Percentiles rank a stretch among this genome's conserved stretches.
phyloP scores from a whole-genome alignment of 257 asterid species.

The Scutellaria minor region DNA sequence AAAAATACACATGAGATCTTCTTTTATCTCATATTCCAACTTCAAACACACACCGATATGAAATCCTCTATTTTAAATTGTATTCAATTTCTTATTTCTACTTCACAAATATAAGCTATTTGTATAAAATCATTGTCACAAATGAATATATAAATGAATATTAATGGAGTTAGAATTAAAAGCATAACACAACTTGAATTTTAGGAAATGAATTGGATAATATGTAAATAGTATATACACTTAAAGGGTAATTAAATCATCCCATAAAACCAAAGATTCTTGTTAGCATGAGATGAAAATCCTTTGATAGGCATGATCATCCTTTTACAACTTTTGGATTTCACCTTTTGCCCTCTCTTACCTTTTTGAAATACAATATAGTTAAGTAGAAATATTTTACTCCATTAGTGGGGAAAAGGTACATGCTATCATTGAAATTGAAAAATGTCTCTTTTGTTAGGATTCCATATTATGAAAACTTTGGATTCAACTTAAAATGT shows the following conservation, averaged over 20 bases:
- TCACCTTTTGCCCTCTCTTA: constrained; percentile 37
- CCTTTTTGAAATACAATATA: constrained; percentile 26
- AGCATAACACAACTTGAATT: too few species aligned
- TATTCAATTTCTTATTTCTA: too few species aligned
- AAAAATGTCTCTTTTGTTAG: constrained; percentile 40
- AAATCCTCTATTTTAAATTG: background rate
- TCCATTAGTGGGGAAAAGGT: constrained; percentile 41
- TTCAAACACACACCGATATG: background rate
- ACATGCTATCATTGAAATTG: constrained; percentile 41
- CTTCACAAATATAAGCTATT: too few species aligned
- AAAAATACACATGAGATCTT: too few species aligned
- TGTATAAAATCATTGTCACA: too few species aligned
- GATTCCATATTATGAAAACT: constrained; percentile 40
- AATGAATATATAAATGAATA: too few species aligned
- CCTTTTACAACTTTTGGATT: constrained; percentile 42
- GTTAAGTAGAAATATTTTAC: constrained; percentile 34
- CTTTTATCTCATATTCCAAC: too few species aligned
- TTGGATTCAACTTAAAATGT: constrained; percentile 49
- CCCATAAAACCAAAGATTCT: constrained; percentile 31
- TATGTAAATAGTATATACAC: constrained; percentile 27
- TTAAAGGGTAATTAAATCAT: constrained; percentile 16
- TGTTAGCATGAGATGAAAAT: constrained; percentile 29
- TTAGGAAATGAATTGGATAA: background rate
- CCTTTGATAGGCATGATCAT: constrained; percentile 34
- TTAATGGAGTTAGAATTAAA: too few species aligned